These are phyloP conservation scores for Tolypocladium endophyticum DNA, from an alignment of 2,329 filamentous ascomycete species.

Conservation along the genomic window DNA sequence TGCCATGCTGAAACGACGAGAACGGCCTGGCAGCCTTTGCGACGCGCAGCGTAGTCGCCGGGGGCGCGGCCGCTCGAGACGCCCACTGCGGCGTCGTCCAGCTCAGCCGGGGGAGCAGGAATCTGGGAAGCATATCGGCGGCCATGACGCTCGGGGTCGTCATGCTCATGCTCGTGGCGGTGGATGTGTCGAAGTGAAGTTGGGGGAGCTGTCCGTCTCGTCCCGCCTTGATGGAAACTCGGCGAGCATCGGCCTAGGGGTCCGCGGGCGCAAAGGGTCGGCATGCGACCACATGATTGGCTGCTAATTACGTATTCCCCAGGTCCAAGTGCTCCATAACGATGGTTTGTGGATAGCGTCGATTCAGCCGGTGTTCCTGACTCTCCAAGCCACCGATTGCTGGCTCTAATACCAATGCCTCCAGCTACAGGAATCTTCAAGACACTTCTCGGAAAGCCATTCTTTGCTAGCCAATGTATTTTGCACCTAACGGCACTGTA, in stretches of 20 bases:
- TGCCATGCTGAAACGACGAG: background rate
- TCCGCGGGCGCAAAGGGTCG: conserved; percentile 1
- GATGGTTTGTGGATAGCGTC: background rate
- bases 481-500: too few relatives aligned
- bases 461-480: too few relatives aligned
- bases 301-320: background rate
- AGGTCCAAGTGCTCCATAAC: background rate
- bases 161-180: conserved; percentile 17
- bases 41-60: conserved; percentile 8
- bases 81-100: conserved; percentile 27
- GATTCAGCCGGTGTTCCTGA: too few relatives aligned
- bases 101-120: conserved; percentile 45
- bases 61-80: conserved; percentile 11
- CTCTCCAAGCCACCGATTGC: too few relatives aligned
- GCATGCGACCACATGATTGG: conserved; percentile 6
- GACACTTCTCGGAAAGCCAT: too few relatives aligned
- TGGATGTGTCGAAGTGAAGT: background rate
- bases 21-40: conserved; percentile 2
- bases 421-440: too few relatives aligned
- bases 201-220: background rate
- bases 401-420: too few relatives aligned
- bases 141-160: conserved; percentile 15
- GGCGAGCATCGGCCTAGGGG: conserved; percentile 2
- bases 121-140: conserved; percentile 36
- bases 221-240: background rate